Percentiles rank a stretch among this genome's conserved stretches.
Evolutionary conservation across 2,329 filamentous ascomycete species (phyloP).

Genomic region (Blastomyces percursus): DNA sequence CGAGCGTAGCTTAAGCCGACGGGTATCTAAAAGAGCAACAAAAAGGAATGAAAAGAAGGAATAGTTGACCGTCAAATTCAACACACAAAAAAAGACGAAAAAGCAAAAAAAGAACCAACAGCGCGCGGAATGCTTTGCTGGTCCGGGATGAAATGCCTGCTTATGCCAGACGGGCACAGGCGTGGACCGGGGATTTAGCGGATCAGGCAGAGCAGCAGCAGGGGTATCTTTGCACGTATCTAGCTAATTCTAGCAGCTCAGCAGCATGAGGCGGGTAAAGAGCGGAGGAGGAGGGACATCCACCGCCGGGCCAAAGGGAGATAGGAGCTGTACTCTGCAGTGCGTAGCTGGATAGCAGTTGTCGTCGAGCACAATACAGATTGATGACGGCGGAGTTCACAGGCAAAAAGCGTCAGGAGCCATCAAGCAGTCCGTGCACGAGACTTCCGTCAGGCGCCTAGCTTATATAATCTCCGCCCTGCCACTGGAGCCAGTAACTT

Average conservation of each 20-base stretch:
- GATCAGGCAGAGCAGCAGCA: neutral
- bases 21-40: neutral
- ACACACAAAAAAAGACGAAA: neutral
- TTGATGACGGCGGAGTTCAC: no score
- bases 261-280: neutral
- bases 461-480: neutral
- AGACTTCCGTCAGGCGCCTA: neutral
- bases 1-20: neutral
- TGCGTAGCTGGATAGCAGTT: no score
- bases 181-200: neutral
- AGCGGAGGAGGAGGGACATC: neutral
- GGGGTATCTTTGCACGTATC: neutral
- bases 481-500: no score
- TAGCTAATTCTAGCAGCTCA: neutral
- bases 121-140: neutral
- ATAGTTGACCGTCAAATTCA: neutral
- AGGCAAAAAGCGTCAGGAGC: neutral
- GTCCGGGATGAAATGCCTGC: neutral
- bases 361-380: no score
- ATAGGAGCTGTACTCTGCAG: neutral
- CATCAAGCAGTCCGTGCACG: neutral
- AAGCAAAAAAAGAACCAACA: neutral
- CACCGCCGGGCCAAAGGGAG: neutral
- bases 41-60: neutral
- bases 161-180: neutral